These are phyloP conservation scores for Neohortaea acidophila DNA, from an alignment of 495 filamentous ascomycete genomes.

Conservation along the genomic window DNA sequence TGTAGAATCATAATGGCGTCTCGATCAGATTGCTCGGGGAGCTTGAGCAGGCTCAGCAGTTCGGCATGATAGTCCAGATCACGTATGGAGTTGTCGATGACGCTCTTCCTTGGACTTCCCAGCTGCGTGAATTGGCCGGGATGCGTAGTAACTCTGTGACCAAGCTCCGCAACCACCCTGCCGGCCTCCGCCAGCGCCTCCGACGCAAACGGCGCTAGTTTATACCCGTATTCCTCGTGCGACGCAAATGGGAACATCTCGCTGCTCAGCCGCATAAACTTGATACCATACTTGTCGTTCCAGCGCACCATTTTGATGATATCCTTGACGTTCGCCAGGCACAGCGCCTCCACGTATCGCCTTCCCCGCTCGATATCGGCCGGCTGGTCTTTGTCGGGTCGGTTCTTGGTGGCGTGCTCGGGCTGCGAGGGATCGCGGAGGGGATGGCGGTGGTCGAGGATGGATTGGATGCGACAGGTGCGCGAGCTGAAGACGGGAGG, in stretches of 20 bases:
- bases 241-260: conserved; percentile 97
- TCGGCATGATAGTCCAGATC: conserved; percentile 88
- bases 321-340: conserved; percentile 69
- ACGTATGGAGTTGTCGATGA: conserved; percentile 58
- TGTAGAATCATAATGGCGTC: conserved; percentile 93
- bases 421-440: conserved; percentile 58
- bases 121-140: conserved; percentile 84
- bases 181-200: conserved; percentile 65
- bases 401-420: conserved; percentile 65
- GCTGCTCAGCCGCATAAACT: conserved; percentile 78
- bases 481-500: conserved; percentile 82
- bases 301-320: conserved; percentile 74
- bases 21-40: conserved; percentile 65
- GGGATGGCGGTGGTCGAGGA: conserved; percentile 75
- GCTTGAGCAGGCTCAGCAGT: conserved; percentile 58
- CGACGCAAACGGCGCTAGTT: conserved; percentile 69
- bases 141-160: conserved; percentile 78
- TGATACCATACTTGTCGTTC: conserved; percentile 89
- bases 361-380: conserved; percentile 48
- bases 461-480: conserved; percentile 82
- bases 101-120: conserved; percentile 58
- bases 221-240: conserved; percentile 76
- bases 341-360: conserved; percentile 59
- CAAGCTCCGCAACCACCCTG: conserved; percentile 59
- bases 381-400: conserved; percentile 55